Evolutionary conservation across 495 filamentous ascomycete species (phyloP).

Genomic region (Penicillium antarcticum): DNA sequence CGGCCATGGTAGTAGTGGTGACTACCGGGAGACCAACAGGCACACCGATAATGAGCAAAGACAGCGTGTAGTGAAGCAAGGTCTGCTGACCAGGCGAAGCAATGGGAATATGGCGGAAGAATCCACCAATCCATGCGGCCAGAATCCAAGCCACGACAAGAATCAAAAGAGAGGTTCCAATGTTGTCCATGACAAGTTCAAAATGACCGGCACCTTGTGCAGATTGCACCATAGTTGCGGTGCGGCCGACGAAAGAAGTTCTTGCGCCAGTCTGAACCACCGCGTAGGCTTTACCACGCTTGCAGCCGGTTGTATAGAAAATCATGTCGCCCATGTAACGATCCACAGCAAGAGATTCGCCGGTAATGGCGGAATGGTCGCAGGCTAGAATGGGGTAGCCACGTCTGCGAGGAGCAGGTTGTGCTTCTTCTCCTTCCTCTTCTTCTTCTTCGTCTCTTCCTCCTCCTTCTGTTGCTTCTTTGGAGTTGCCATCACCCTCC

Average conservation of each 20-base stretch:
- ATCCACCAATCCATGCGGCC: conserved; percentile 67
- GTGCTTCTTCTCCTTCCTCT: conserved; percentile 11
- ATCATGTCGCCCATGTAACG: conserved; percentile 68
- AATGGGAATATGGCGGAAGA: conserved; percentile 64
- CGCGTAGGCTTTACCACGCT: conserved; percentile 68
- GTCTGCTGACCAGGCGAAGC: conserved; percentile 55
- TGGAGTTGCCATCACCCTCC: conserved; percentile 3
- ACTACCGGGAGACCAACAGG: conserved; percentile 95
- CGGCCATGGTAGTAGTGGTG: conserved; percentile 95
- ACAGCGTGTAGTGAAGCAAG: conserved; percentile 63
- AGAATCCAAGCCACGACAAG: conserved; percentile 68
- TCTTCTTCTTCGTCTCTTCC: too few relatives aligned
- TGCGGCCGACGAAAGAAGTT: conserved; percentile 67
- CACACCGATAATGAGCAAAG: conserved; percentile 89
- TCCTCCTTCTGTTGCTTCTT: conserved; percentile 10
- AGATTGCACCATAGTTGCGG: conserved; percentile 63
- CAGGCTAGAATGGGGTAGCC: conserved; percentile 60
- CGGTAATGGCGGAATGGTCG: conserved; percentile 72
- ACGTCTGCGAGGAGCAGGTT: conserved; percentile 28
- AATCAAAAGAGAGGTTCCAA: conserved; percentile 65
- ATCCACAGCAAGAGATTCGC: conserved; percentile 69
- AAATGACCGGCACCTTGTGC: conserved; percentile 70
- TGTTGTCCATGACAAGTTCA: conserved; percentile 74
- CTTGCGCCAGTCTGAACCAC: conserved; percentile 59
- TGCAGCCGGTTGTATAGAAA: conserved; percentile 72